Conservation (phyloP, 306 rosid species). For the Quercus berberidifolia region DNA sequence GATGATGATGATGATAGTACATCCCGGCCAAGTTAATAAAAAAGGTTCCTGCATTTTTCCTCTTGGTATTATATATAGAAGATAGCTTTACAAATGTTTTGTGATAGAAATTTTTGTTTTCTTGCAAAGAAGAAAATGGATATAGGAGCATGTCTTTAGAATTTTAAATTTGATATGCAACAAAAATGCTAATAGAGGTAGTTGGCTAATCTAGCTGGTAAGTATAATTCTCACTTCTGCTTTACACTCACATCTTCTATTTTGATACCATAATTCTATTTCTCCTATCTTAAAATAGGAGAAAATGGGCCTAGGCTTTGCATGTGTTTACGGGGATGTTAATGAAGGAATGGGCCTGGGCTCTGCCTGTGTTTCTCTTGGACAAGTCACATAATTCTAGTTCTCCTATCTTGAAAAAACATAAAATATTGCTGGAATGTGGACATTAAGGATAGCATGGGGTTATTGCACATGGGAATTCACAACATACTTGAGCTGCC, state of each 20-base stretch:
- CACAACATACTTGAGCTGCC: background rate
- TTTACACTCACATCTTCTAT: too few species aligned
- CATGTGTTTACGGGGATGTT: too few species aligned
- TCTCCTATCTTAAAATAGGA: background rate
- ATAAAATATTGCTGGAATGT: background rate
- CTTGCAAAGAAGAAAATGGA: too few species aligned
- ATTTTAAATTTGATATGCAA: background rate
- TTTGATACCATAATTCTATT: background rate
- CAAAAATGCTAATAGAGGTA: background rate
- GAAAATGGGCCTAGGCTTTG: too few species aligned
- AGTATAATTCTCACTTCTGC: too few species aligned
- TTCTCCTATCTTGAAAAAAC: background rate
- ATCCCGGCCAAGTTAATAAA: slow-evolving; percentile 24
- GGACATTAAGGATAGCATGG: background rate
- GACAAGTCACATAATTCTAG: background rate
- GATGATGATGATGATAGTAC: slow-evolving; percentile 51
- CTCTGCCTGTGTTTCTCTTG: too few species aligned
- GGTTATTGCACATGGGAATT: background rate
- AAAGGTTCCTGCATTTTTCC: background rate
- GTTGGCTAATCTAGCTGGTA: background rate
- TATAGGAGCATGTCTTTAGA: background rate
- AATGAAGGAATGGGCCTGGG: too few species aligned
- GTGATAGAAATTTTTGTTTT: too few species aligned
- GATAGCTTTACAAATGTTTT: background rate
- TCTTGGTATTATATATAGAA: too few species aligned